phyloP scores from a whole-genome alignment of 768 basidiomycete genomes.

The Mycena galopus region DNA sequence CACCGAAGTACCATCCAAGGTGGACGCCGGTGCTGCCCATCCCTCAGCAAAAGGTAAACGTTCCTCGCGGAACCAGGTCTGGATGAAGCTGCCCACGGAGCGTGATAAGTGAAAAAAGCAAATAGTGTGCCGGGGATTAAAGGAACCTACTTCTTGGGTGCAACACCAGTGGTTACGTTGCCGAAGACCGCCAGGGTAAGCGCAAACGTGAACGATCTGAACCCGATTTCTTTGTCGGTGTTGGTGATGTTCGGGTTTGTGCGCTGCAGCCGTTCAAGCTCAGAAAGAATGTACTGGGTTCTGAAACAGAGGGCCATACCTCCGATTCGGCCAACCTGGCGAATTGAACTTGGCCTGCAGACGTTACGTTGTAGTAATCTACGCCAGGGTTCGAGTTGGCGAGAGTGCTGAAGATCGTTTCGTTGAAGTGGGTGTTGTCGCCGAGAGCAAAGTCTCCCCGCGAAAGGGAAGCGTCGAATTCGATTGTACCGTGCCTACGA shows the following conservation, averaged over 20 bases:
- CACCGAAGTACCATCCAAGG: conserved; percentile 21
- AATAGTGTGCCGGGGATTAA: neutral
- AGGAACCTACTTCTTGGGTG: conserved; percentile 29
- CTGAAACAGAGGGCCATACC: neutral
- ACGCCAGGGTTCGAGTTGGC: conserved; percentile 37
- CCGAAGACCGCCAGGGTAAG: conserved; percentile 33
- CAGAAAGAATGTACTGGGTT: neutral
- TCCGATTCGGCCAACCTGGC: conserved; percentile 30
- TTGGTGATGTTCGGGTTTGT: conserved; percentile 34
- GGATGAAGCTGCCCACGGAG: conserved; percentile 24
- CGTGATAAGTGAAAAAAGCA: neutral
- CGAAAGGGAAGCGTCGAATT: conserved; percentile 36
- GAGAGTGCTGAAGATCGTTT: conserved; percentile 33
- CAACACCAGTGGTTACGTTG: conserved; percentile 32
- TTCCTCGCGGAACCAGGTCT: conserved; percentile 38
- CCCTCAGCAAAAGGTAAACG: conserved; percentile 35
- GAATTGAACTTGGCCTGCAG: conserved; percentile 31
- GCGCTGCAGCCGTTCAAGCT: conserved; percentile 10
- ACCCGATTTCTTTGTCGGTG: conserved; percentile 33
- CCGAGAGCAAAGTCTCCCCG: conserved; percentile 35
- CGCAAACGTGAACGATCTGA: conserved; percentile 29
- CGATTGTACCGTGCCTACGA: conserved; percentile 32
- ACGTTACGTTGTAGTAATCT: conserved; percentile 33
- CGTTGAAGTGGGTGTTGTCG: conserved; percentile 35
- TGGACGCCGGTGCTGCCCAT: conserved; percentile 19